Evolutionary conservation across 805 yeast species (phyloP), one percentile per base, ranked within the genome.

Genomic region (Hanseniaspora lindneri): DNA sequence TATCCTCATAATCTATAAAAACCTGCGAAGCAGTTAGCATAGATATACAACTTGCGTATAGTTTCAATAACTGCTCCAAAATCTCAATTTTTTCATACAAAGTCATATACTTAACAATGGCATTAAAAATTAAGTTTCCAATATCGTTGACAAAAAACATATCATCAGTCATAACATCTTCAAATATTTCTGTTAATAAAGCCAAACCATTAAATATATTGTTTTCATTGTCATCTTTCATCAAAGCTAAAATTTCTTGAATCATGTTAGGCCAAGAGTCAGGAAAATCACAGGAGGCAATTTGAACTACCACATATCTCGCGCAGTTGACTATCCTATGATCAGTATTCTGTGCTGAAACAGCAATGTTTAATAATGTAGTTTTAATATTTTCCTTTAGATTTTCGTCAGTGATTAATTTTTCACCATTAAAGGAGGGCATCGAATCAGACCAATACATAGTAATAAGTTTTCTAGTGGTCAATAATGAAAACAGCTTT

Each of bases 201-300:
- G 73, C 59, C 51, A 82, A 58, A 0, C 80, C 76, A 1, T 58
- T 58, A 56, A 77, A 78, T 6, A 28, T 8, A 7, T 16, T 27
- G 21, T 10, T 39, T 5, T 13, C 16, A 17, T 29, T 30, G 5
- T 23, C 23, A 16, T 21, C 23, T 3, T 16, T 11, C 19, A 36
- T 10, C 3, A 10, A 17, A 6, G 32, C 35, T 20, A 37, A 10
- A 19, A 85, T 57, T 6, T 61, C 61, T 29, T 63, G 58, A 49
- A 83, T 59, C 41, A 88, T 66, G 20, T 70, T 72, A 0, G 96
- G 95, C 97, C 97, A 89, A 60, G 86, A 94, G 59, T 92, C 97
- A 0, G 98, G 98, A 58, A 76, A 89, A 58, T 89, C 98, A 1
- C 79, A 83, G 2, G 83, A 81, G 0, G 95, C 86, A 14, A 89